Conservation (phyloP, 2,329 filamentous ascomycete genomes). For the Exophiala aquamarina region DNA sequence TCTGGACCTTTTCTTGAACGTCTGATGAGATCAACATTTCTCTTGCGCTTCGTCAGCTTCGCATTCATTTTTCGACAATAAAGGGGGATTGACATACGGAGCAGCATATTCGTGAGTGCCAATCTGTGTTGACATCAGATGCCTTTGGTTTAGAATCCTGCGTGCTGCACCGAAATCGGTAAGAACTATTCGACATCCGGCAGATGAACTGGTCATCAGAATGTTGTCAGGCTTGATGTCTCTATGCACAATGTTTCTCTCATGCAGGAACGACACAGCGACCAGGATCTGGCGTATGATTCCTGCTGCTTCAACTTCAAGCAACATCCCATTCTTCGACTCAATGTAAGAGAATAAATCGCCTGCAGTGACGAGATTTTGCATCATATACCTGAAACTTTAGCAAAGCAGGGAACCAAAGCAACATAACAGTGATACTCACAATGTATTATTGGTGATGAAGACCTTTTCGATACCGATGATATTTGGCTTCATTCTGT, state of each 20-base stretch:
- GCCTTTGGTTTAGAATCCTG: slow-evolving; percentile 28
- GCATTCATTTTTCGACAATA: no score
- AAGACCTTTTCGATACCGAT: slow-evolving; percentile 58
- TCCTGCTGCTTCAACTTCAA: slow-evolving; percentile 52
- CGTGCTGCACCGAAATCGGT: slow-evolving; percentile 62
- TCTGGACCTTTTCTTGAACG: no score
- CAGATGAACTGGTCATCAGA: slow-evolving; percentile 55
- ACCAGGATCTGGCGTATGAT: slow-evolving; percentile 58
- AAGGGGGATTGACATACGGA: no score
- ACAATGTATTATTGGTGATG: slow-evolving; percentile 52
- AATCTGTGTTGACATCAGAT: slow-evolving; percentile 54
- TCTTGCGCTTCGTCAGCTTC: slow-evolving; percentile 2
- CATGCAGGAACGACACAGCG: slow-evolving; percentile 60
- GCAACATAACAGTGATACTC: no score
- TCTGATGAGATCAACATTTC: no score
- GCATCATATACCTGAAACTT: slow-evolving; percentile 55
- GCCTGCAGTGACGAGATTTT: slow-evolving; percentile 60
- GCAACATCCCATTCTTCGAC: slow-evolving; percentile 47
- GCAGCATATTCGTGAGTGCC: slow-evolving; percentile 60
- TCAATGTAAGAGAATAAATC: slow-evolving; percentile 62
- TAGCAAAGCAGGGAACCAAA: slow-evolving; percentile 19
- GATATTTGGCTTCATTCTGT: slow-evolving; percentile 54
- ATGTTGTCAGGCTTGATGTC: slow-evolving; percentile 67
- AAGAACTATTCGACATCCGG: slow-evolving; percentile 55
- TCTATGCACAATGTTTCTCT: slow-evolving; percentile 56